Evolutionary conservation across 345 rosid genomes (phyloP).

Genomic region (Corchorus olitorius): DNA sequence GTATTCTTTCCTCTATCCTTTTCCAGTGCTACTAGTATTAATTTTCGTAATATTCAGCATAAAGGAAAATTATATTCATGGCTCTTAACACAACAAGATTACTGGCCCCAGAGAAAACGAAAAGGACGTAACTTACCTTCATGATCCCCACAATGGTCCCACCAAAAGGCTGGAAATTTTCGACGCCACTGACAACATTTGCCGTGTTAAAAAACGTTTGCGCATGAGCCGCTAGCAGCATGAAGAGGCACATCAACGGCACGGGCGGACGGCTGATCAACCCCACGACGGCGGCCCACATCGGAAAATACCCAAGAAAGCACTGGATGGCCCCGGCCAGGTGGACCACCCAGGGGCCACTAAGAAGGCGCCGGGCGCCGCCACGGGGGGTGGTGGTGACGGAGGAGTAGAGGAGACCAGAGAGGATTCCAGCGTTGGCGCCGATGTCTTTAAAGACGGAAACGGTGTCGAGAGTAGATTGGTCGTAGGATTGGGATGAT

Average conservation of each 20-base stretch:
- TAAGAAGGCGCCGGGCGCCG: constrained; percentile 6
- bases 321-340: constrained; percentile 64
- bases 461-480: constrained; percentile 91
- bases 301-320: constrained; percentile 73
- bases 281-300: constrained; percentile 85
- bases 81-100: neutral
- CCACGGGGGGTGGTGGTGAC: constrained; percentile 34
- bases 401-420: constrained; percentile 73
- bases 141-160: constrained; percentile 88
- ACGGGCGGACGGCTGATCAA: constrained; percentile 64
- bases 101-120: too few species aligned
- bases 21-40: neutral
- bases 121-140: constrained; percentile 51
- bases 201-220: constrained; percentile 78
- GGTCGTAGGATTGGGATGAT: constrained; percentile 77
- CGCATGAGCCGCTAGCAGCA: constrained; percentile 68
- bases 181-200: constrained; percentile 73
- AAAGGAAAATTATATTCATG: neutral
- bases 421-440: constrained; percentile 76
- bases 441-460: constrained; percentile 97
- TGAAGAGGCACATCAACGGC: constrained; percentile 70
- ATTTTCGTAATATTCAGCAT: neutral
- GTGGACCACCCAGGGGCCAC: constrained; percentile 80
- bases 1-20: neutral
- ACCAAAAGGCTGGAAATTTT: constrained; percentile 64